Evolutionary conservation across 495 filamentous ascomycete species (phyloP).

Genomic region (Aspergillus sclerotioniger): DNA sequence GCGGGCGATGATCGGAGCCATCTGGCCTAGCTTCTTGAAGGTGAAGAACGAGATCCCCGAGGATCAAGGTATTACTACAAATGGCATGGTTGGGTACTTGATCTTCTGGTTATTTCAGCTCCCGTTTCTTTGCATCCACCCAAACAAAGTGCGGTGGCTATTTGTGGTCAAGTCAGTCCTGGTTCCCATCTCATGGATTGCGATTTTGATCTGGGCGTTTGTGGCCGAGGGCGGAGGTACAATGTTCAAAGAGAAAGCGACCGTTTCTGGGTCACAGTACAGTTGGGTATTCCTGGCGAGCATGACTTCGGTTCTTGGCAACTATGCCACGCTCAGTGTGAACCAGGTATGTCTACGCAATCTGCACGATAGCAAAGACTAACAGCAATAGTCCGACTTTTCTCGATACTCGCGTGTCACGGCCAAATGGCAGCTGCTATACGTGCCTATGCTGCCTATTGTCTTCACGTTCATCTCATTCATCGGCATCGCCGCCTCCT

Average conservation of each 20-base stretch:
- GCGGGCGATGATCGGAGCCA: constrained; percentile 65
- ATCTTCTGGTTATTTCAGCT: constrained; percentile 52
- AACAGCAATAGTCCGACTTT: constrained; percentile 39
- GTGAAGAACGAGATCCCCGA: constrained; percentile 55
- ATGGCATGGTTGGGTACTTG: constrained; percentile 63
- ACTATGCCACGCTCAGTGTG: constrained; percentile 42
- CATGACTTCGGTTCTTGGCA: constrained; percentile 45
- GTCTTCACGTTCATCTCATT: constrained; percentile 52
- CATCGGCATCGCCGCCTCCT: constrained; percentile 47
- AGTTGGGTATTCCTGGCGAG: constrained; percentile 45
- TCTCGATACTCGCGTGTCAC: constrained; percentile 47
- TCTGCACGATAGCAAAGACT: neutral
- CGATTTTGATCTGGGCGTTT: constrained; percentile 51
- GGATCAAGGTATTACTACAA: constrained; percentile 60
- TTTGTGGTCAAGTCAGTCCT: constrained; percentile 45
- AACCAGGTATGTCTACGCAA: constrained; percentile 29
- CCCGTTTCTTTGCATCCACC: constrained; percentile 47
- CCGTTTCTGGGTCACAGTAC: constrained; percentile 36
- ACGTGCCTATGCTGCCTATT: constrained; percentile 47
- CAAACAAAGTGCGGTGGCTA: constrained; percentile 45
- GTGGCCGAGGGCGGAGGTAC: constrained; percentile 33
- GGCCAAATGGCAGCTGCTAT: constrained; percentile 45
- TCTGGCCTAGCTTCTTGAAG: constrained; percentile 61
- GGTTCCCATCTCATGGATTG: constrained; percentile 46
- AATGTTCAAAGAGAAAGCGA: constrained; percentile 34